Conservation (phyloP, 345 rosid genomes). For the Noccaea caerulescens region DNA sequence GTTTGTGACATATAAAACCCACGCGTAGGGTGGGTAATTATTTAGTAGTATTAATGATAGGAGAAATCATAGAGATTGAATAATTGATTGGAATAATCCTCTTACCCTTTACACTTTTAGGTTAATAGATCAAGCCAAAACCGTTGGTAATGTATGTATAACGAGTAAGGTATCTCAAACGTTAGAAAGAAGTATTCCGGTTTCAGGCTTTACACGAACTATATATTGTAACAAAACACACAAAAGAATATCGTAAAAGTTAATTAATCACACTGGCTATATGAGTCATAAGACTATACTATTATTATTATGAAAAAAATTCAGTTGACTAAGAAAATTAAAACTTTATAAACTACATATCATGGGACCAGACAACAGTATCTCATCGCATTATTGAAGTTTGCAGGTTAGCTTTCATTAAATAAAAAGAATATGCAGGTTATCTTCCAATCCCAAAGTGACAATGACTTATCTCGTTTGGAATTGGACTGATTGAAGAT, state of each 20-base stretch:
- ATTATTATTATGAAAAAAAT: neutral
- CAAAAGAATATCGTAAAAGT: neutral
- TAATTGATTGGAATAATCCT: too few species aligned
- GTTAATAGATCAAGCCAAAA: slow-evolving; percentile 12
- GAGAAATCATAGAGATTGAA: too few species aligned
- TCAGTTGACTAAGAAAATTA: slow-evolving; percentile 31
- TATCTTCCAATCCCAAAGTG: slow-evolving; percentile 30
- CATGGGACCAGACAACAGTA: slow-evolving; percentile 29
- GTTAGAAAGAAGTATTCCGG: neutral
- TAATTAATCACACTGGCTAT: neutral
- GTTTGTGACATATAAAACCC: too few species aligned
- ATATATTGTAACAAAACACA: neutral
- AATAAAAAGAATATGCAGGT: slow-evolving; percentile 6
- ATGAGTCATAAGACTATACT: neutral
- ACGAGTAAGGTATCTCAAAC: slow-evolving; percentile 14
- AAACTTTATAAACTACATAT: neutral
- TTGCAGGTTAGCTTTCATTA: slow-evolving; percentile 30
- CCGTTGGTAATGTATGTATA: neutral
- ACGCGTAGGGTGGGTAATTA: too few species aligned
- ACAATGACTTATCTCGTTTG: slow-evolving; percentile 24
- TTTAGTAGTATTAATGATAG: too few species aligned
- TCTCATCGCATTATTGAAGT: slow-evolving; percentile 39
- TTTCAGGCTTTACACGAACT: slow-evolving; percentile 23
- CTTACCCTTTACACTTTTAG: neutral
- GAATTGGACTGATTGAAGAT: neutral